Percentiles rank a stretch among this genome's conserved stretches.
phyloP scores from a whole-genome alignment of 495 filamentous ascomycete genomes.

The Acidomyces sp. region DNA sequence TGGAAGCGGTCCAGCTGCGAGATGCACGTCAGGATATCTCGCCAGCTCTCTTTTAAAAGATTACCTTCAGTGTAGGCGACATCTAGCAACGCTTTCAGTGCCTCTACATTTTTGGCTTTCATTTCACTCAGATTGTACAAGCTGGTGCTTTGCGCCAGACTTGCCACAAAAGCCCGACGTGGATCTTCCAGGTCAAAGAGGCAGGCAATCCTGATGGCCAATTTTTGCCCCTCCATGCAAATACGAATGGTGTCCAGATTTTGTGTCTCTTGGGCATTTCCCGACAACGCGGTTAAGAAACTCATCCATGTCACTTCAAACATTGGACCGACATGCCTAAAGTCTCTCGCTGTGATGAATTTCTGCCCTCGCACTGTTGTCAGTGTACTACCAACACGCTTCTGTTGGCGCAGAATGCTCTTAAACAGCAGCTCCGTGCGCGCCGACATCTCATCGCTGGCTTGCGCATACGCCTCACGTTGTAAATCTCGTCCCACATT shows the following conservation, averaged over 20 bases:
- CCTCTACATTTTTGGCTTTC: slow-evolving; percentile 91
- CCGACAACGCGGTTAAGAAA: slow-evolving; percentile 84
- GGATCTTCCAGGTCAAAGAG: slow-evolving; percentile 85
- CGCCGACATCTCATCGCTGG: slow-evolving; percentile 87
- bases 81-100: slow-evolving; percentile 77
- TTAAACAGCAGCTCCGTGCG: slow-evolving; percentile 84
- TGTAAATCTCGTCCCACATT: slow-evolving; percentile 87
- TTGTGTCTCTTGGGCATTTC: slow-evolving; percentile 78
- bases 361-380: slow-evolving; percentile 24
- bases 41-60: slow-evolving; percentile 76
- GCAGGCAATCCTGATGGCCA: slow-evolving; percentile 84
- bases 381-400: slow-evolving; percentile 44
- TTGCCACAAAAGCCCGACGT: slow-evolving; percentile 84
- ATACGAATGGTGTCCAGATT: slow-evolving; percentile 80
- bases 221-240: slow-evolving; percentile 89
- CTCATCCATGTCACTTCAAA: slow-evolving; percentile 99
- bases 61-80: slow-evolving; percentile 88
- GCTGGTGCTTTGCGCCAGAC: slow-evolving; percentile 85
- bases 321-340: slow-evolving; percentile 93
- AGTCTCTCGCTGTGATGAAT: slow-evolving; percentile 85
- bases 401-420: slow-evolving; percentile 73
- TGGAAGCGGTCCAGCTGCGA: slow-evolving; percentile 93
- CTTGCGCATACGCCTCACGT: slow-evolving; percentile 82
- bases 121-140: slow-evolving; percentile 92
- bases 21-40: slow-evolving; percentile 88